Conservation (phyloP, 1,139 yeast species). For the Taphrina sp. region DNA sequence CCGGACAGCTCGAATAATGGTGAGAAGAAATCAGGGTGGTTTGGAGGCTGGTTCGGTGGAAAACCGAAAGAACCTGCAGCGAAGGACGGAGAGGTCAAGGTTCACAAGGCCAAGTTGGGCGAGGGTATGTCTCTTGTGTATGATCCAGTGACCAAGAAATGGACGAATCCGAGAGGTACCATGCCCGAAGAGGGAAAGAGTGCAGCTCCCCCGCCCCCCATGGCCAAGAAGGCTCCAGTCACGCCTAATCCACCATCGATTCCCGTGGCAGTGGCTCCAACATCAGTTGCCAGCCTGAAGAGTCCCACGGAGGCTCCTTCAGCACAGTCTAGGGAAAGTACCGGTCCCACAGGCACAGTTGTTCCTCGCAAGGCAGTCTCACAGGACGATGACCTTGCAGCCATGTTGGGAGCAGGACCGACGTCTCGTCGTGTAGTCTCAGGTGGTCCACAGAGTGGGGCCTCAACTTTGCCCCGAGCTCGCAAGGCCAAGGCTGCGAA, state of each 20-base stretch:
- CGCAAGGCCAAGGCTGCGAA: constrained; percentile 9
- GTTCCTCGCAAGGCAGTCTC: constrained; percentile 2
- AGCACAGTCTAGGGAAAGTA: not conserved
- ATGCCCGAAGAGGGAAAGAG: constrained; percentile 53
- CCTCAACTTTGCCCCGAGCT: constrained; percentile 1
- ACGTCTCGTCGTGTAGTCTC: constrained; percentile 12
- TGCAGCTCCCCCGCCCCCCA: constrained; percentile 74
- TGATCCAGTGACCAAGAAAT: constrained; percentile 79
- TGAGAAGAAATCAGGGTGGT: constrained; percentile 37
- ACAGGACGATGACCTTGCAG: constrained; percentile 22
- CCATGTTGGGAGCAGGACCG: constrained; percentile 16
- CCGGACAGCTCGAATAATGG: constrained; percentile 36
- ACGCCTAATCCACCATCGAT: constrained; percentile 16
- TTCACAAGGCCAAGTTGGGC: constrained; percentile 82
- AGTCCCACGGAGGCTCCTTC: not conserved
- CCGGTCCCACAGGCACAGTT: not conserved
- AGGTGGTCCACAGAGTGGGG: constrained; percentile 12
- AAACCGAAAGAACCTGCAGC: constrained; percentile 35
- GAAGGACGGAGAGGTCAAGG: constrained; percentile 52
- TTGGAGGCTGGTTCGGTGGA: constrained; percentile 52
- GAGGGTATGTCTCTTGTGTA: constrained; percentile 70
- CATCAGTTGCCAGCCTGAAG: not conserved
- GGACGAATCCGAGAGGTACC: constrained; percentile 65
- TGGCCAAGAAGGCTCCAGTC: constrained; percentile 49
- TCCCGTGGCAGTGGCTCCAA: not conserved